Conservation (phyloP, 2,329 filamentous ascomycete genomes). For the Daldinia eschscholtzii region DNA sequence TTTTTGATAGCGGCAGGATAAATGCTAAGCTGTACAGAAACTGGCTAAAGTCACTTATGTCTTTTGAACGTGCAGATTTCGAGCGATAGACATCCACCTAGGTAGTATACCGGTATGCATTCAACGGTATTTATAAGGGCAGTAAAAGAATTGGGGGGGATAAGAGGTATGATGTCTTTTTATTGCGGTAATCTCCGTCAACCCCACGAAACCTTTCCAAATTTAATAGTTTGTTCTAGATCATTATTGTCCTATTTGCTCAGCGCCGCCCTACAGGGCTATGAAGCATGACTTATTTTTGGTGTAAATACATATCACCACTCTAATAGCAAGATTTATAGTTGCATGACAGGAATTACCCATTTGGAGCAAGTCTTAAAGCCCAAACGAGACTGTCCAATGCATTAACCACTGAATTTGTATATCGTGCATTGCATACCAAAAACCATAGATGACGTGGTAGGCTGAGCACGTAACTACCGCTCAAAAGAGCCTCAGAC, state of each 20-base stretch:
- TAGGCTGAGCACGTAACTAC: slow-evolving; percentile 18
- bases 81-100: neutral
- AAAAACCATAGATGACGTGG: slow-evolving; percentile 2
- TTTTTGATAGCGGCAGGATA: neutral
- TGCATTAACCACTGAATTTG: neutral
- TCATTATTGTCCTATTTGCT: too few species aligned
- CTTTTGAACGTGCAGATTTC: neutral
- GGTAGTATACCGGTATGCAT: neutral
- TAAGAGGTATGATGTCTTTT: neutral
- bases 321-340: neutral
- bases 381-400: too few species aligned
- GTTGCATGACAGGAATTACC: neutral
- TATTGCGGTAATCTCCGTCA: neutral
- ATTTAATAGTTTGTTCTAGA: neutral
- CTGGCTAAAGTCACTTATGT: too few species aligned
- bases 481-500: slow-evolving; percentile 31
- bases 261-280: too few species aligned
- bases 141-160: too few species aligned
- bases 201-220: neutral
- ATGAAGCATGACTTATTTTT: too few species aligned
- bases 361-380: neutral
- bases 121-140: neutral
- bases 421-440: neutral
- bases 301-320: too few species aligned
- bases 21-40: neutral